A percentile compares a stretch with the other conserved stretches of the same genome.
These are phyloP conservation scores for Sutorius eximius DNA, from an alignment of 1,284 basidiomycete species.

Conservation along the genomic window DNA sequence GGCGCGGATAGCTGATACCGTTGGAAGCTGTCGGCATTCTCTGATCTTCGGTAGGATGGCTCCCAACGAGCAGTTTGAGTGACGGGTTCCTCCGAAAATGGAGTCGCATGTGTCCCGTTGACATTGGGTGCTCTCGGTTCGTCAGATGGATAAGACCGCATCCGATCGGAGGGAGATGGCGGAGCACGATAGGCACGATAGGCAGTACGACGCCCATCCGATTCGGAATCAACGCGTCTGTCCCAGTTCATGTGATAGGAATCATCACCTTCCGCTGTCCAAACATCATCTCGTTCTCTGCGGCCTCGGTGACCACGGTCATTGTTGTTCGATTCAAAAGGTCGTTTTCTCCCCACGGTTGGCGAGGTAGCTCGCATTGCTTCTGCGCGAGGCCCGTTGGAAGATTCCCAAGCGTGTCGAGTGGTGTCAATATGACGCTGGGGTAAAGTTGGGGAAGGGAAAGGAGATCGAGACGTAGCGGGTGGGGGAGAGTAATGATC, in stretches of 20 bases:
- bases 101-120: neutral
- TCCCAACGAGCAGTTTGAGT: slow-evolving; percentile 10
- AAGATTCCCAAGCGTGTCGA: slow-evolving; percentile 7
- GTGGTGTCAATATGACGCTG: slow-evolving; percentile 3
- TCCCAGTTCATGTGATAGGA: slow-evolving; percentile 13
- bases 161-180: slow-evolving; percentile 9
- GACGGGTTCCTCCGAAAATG: neutral
- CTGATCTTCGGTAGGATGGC: slow-evolving; percentile 9
- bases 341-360: slow-evolving; percentile 23
- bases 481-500: slow-evolving; percentile 16
- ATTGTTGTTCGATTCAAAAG: slow-evolving; percentile 18
- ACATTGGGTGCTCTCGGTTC: slow-evolving; percentile 11
- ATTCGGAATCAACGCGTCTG: slow-evolving; percentile 12
- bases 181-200: slow-evolving; percentile 11
- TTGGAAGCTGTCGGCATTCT: slow-evolving; percentile 14
- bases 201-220: slow-evolving; percentile 14
- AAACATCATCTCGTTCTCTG: slow-evolving; percentile 23
- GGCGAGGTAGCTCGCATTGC: slow-evolving; percentile 19
- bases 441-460: slow-evolving; percentile 6
- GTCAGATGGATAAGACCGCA: slow-evolving; percentile 10
- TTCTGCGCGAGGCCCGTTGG: slow-evolving; percentile 16
- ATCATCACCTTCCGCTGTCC: slow-evolving; percentile 19
- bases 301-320: slow-evolving; percentile 24
- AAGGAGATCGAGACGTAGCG: slow-evolving; percentile 2
- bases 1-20: slow-evolving; percentile 10